Base-by-base conservation (phyloP, 1,284 basidiomycete genomes). In the Leccinum holopus region DNA sequence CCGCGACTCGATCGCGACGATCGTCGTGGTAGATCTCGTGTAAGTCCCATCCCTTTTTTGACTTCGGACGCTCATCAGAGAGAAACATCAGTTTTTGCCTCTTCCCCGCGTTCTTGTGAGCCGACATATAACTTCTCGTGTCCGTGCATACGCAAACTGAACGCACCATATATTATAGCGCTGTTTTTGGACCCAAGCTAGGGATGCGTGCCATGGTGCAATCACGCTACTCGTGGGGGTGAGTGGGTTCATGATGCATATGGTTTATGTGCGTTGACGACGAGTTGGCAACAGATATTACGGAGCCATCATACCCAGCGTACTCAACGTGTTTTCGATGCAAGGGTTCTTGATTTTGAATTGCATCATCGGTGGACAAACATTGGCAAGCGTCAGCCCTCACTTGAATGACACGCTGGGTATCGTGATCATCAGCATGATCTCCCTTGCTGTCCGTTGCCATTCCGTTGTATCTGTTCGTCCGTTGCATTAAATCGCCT, bases 291-390 rank as follows among this genome's bases (percentile, higher is more conserved):
- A 57, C 68, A 89, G 87, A 10, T 88, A 86, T 71, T 86, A 84
- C 66, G 86, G 84, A 1, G 82, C 84, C 5, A 78, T 86, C 53
- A 78, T 90, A 39, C 87, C 88, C 14, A 85, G 85, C 25, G 57
- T 83, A n/a, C 78, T 90, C 56, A 91, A 91, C 67, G 84, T 87
- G 3, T 66, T 86, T 56, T 79, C 82, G 55, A 81, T 86, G 76
- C 78, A 90, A 71, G 88, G 90, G 0, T 93, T 86, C 75, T 78
- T 89, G 58, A 83, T 91, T 55, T 75, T 95, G 60, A 90, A 89
- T 68, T 84, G 82, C 57, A 91, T 93, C 68, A 79, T 91, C 58
- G 91, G 89, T 6, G 91, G 90, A 0, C 90, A 92, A 71, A 84
- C 87, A 1, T 76, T 93, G 51, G 83, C 85, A 2, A 82, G 85